These are phyloP conservation scores for Setaria viridis DNA, from an alignment of 202 grass and related monocot species.

Conservation along the genomic window DNA sequence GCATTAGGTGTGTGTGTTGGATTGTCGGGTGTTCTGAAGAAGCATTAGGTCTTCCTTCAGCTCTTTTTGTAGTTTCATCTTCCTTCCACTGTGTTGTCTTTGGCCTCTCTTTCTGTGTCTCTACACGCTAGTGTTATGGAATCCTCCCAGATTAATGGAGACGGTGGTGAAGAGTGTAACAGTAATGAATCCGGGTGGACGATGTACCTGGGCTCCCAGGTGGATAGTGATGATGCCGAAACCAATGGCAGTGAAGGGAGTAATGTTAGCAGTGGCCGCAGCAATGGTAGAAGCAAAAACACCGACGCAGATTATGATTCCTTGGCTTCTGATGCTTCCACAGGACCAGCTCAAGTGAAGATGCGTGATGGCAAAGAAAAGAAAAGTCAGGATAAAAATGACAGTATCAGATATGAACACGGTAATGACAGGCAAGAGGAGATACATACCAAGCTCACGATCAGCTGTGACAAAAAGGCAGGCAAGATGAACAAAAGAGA, in stretches of 20 bases:
- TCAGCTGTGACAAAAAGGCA: slow-evolving; percentile 39
- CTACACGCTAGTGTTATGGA: slow-evolving; percentile 30
- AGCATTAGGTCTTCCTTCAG: slow-evolving; percentile 28
- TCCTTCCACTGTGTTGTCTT: slow-evolving; percentile 16
- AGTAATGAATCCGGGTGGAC: slow-evolving; percentile 95
- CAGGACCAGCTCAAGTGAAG: slow-evolving; percentile 63
- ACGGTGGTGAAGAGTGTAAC: slow-evolving; percentile 72
- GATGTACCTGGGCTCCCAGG: slow-evolving; percentile 78
- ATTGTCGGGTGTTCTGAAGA: slow-evolving; percentile 19
- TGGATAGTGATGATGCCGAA: slow-evolving; percentile 49
- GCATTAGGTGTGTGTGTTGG: background rate
- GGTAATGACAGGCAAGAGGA: slow-evolving; percentile 32
- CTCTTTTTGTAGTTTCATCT: slow-evolving; percentile 3
- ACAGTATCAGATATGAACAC: slow-evolving; percentile 10
- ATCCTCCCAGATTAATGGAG: slow-evolving; percentile 60
- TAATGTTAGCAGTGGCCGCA: slow-evolving; percentile 44
- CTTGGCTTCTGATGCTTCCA: slow-evolving; percentile 94
- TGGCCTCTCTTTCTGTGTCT: slow-evolving; percentile 1
- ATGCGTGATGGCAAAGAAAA: slow-evolving; percentile 48
- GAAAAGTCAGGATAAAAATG: slow-evolving; percentile 33
- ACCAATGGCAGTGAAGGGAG: slow-evolving; percentile 38
- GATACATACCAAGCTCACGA: slow-evolving; percentile 37
- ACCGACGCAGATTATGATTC: slow-evolving; percentile 58
- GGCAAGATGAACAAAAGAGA: slow-evolving; percentile 49
- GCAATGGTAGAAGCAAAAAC: slow-evolving; percentile 44